These are phyloP conservation scores for Vigna trinervia DNA, from an alignment of 306 rosid genomes.

Conservation along the genomic window DNA sequence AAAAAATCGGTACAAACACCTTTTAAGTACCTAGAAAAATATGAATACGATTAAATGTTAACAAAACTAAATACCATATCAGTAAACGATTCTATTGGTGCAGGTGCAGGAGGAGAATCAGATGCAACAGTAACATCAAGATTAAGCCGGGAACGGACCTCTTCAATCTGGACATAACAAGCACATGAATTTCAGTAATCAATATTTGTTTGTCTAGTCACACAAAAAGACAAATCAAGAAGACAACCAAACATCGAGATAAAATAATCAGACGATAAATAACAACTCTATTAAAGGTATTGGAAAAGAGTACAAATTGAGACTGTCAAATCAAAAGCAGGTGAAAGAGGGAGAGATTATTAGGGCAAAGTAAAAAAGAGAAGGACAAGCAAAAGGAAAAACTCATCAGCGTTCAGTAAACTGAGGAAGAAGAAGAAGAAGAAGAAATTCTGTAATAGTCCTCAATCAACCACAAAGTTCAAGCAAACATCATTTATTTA, in stretches of 20 bases:
- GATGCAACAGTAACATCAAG: slow-evolving; percentile 69
- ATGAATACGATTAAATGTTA: background rate
- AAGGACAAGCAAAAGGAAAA: background rate
- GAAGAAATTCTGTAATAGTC: background rate
- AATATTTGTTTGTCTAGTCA: background rate
- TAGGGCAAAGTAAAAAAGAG: background rate
- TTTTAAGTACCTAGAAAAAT: slow-evolving; percentile 14
- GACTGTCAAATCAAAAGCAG: background rate
- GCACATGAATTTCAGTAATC: slow-evolving; percentile 26
- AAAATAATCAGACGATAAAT: background rate
- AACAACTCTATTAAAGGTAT: background rate
- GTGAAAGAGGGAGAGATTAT: background rate
- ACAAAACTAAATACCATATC: slow-evolving; percentile 61
- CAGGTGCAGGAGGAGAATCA: slow-evolving; percentile 70
- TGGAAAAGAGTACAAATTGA: slow-evolving; percentile 5
- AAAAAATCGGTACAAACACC: background rate
- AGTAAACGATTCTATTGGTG: slow-evolving; percentile 79
- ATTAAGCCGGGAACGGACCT: slow-evolving; percentile 74
- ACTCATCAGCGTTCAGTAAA: background rate
- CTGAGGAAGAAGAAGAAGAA: slow-evolving; percentile 2
- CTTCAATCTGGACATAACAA: slow-evolving; percentile 67
- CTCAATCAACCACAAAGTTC: slow-evolving; percentile 12
- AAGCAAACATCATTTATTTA: slow-evolving; percentile 23
- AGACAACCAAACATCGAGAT: background rate
- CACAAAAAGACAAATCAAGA: slow-evolving; percentile 12